Percentiles rank a stretch among this genome's conserved stretches.
These are phyloP conservation scores for Calonectria multiphialidica DNA, from an alignment of 2,329 filamentous ascomycete genomes.

Conservation along the genomic window DNA sequence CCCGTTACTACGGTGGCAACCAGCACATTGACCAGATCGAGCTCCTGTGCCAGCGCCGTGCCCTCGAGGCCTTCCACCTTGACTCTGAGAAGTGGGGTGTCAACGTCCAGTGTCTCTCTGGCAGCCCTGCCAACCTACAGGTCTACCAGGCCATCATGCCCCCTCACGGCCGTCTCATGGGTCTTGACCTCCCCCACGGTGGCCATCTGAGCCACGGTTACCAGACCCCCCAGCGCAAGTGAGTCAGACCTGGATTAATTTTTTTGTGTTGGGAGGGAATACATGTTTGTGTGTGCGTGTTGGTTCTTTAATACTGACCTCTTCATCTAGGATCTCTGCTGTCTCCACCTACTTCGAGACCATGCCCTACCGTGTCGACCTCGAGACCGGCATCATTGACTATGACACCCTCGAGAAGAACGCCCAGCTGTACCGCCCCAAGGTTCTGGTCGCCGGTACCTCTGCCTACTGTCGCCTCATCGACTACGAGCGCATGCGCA, in stretches of 20 bases:
- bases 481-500: slow-evolving; percentile 95
- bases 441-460: slow-evolving; percentile 95
- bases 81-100: slow-evolving; percentile 95
- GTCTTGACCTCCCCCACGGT: slow-evolving; percentile 92
- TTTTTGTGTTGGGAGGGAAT: background rate
- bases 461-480: slow-evolving; percentile 98
- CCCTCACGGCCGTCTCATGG: slow-evolving; percentile 96
- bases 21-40: slow-evolving; percentile 98
- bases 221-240: slow-evolving; percentile 95
- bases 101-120: slow-evolving; percentile 95
- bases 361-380: slow-evolving; percentile 92
- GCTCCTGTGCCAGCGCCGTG: slow-evolving; percentile 93
- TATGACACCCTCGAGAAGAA: slow-evolving; percentile 94
- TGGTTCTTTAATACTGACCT: background rate
- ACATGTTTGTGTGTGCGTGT: background rate
- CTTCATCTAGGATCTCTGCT: slow-evolving; percentile 80
- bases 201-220: slow-evolving; percentile 97
- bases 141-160: slow-evolving; percentile 98
- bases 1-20: slow-evolving; percentile 99
- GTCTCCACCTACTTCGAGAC: slow-evolving; percentile 99
- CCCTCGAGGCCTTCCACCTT: slow-evolving; percentile 90
- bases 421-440: slow-evolving; percentile 92
- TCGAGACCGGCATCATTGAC: slow-evolving; percentile 95
- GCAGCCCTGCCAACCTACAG: slow-evolving; percentile 96
- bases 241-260: slow-evolving; percentile 46